phyloP scores from a whole-genome alignment of 345 rosid genomes.

The Brassica incana region DNA sequence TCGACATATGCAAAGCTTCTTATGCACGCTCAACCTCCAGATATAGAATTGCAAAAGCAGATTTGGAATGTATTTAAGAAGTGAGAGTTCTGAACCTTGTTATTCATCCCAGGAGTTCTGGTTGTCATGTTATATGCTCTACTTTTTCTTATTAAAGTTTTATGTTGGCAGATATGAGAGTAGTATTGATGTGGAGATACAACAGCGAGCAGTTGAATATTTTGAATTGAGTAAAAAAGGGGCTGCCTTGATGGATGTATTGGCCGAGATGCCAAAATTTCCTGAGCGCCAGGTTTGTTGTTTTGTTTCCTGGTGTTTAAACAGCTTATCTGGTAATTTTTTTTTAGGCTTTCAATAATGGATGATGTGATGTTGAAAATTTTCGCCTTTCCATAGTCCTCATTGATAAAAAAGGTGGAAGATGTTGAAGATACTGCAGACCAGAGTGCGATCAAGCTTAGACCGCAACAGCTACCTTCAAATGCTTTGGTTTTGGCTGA shows the following conservation, averaged over 20 bases:
- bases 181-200: conserved; percentile 97
- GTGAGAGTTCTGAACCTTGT: conserved; percentile 45
- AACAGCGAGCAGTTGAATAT: conserved; percentile 86
- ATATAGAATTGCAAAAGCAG: conserved; percentile 71
- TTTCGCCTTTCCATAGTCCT: conserved; percentile 53
- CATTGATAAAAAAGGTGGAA: conserved; percentile 86
- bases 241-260: conserved; percentile 70
- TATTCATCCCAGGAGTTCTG: conserved; percentile 1
- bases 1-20: conserved; percentile 96
- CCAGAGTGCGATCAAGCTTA: conserved; percentile 95
- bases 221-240: conserved; percentile 92
- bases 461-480: conserved; percentile 87
- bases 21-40: conserved; percentile 76
- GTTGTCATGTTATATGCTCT: conserved; percentile 11
- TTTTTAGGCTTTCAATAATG: conserved; percentile 9
- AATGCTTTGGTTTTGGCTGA: conserved; percentile 90
- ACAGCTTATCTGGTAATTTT: conserved; percentile 2
- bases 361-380: not conserved
- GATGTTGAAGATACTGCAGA: conserved; percentile 92
- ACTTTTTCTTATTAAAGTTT: conserved; percentile 13
- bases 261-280: conserved; percentile 99
- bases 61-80: conserved; percentile 77
- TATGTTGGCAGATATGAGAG: conserved; percentile 73
- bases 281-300: conserved; percentile 87
- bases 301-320: conserved; percentile 3